These are phyloP conservation scores for Trichoderma parareesei DNA, from an alignment of 495 filamentous ascomycete genomes.

Conservation along the genomic window DNA sequence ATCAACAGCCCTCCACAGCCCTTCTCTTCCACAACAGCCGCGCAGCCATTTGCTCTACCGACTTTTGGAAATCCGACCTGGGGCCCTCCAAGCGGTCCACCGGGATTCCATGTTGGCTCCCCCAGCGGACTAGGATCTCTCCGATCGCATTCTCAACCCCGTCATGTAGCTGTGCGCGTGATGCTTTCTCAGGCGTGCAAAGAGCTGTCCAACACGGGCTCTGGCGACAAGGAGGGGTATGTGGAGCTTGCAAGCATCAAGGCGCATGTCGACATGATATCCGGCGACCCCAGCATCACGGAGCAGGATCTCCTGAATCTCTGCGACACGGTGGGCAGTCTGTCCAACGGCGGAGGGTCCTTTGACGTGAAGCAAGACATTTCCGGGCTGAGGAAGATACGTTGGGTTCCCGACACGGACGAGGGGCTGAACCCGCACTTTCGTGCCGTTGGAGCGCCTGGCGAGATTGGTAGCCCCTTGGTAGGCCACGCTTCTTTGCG, in stretches of 20 bases:
- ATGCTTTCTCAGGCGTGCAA: constrained; percentile 43
- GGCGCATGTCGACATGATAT: constrained; percentile 61
- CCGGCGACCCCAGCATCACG: constrained; percentile 48
- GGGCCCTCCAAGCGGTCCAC: constrained; percentile 19
- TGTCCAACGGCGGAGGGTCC: constrained; percentile 78
- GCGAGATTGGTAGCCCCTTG: constrained; percentile 47
- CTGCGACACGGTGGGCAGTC: constrained; percentile 83
- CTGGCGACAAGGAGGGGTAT: constrained; percentile 23
- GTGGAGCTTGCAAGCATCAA: constrained; percentile 22
- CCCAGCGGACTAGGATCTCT: not conserved
- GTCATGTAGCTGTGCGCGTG: constrained; percentile 38
- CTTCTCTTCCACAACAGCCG: not conserved
- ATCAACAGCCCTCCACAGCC: not conserved
- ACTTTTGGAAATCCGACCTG: constrained; percentile 18
- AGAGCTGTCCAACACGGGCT: constrained; percentile 20
- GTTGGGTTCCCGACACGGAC: constrained; percentile 45
- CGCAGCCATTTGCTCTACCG: constrained; percentile 16
- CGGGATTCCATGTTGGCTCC: constrained; percentile 19
- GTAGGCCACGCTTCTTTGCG: constrained; percentile 37
- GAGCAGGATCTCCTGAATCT: constrained; percentile 76
- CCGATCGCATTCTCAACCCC: constrained; percentile 22
- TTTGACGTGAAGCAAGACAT: constrained; percentile 57
- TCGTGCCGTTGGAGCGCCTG: constrained; percentile 40
- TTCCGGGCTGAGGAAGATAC: constrained; percentile 40
- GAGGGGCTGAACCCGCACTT: constrained; percentile 22